These are phyloP conservation scores for Myxozyma monticola DNA, from an alignment of 805 yeast genomes.

Conservation along the genomic window DNA sequence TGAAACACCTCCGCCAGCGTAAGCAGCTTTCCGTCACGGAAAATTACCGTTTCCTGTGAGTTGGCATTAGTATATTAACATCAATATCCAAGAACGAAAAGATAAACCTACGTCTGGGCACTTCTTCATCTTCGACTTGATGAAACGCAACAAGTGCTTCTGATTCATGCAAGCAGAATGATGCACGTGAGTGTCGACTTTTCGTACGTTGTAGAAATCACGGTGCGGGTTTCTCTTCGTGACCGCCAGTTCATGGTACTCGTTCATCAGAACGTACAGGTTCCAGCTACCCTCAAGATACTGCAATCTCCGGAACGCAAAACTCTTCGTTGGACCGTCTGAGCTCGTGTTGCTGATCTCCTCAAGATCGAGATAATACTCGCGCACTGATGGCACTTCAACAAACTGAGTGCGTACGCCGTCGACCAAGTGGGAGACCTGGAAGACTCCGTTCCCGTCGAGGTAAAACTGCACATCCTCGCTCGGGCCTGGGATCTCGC, in stretches of 20 bases:
- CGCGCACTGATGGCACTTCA: constrained; percentile 67
- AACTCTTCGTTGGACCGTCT: constrained; percentile 95
- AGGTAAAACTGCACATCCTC: constrained; percentile 47
- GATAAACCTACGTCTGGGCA: constrained; percentile 50
- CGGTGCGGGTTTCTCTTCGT: constrained; percentile 94
- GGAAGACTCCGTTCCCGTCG: constrained; percentile 69
- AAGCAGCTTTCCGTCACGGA: constrained; percentile 85
- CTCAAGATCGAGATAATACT: constrained; percentile 82
- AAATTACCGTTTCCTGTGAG: constrained; percentile 75
- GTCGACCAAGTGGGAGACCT: constrained; percentile 47
- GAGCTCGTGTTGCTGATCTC: constrained; percentile 71
- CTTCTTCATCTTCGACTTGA: constrained; percentile 89
- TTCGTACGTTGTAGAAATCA: constrained; percentile 94
- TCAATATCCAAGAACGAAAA: background rate
- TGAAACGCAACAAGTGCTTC: constrained; percentile 89
- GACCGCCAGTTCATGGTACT: constrained; percentile 86
- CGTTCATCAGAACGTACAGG: constrained; percentile 80
- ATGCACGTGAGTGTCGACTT: constrained; percentile 97
- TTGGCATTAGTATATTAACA: background rate
- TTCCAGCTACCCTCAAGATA: constrained; percentile 97
- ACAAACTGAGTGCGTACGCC: constrained; percentile 13
- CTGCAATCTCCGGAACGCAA: constrained; percentile 90
- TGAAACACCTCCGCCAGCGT: constrained; percentile 88
- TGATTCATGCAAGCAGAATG: constrained; percentile 99
- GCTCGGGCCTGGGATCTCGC: constrained; percentile 52